Evolutionary conservation across 306 rosid species (phyloP).

Genomic region (Quercus bicolor): DNA sequence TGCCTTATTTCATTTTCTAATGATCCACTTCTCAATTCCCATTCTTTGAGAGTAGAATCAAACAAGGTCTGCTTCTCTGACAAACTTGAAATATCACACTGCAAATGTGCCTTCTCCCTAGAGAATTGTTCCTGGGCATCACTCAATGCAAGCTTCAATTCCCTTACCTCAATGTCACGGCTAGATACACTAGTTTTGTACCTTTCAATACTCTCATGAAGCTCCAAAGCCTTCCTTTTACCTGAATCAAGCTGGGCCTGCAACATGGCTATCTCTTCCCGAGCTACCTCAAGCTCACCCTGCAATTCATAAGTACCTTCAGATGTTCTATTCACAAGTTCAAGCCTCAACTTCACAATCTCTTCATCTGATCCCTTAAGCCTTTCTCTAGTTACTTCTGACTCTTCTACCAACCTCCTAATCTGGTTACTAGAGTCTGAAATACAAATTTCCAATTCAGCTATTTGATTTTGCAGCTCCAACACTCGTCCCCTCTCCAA

Average conservation of each 20-base stretch:
- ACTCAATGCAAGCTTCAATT: slow-evolving; percentile 41
- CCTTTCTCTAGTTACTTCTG: slow-evolving; percentile 33
- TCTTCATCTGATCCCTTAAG: slow-evolving; percentile 43
- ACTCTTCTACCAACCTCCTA: slow-evolving; percentile 39
- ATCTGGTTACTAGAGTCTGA: slow-evolving; percentile 35
- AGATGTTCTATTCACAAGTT: slow-evolving; percentile 23
- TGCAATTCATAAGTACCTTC: slow-evolving; percentile 33
- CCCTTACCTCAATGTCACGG: slow-evolving; percentile 36
- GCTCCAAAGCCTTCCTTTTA: slow-evolving; percentile 30
- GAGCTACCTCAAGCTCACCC: slow-evolving; percentile 37
- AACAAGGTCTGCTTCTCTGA: slow-evolving; percentile 24
- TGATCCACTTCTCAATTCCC: slow-evolving; percentile 23
- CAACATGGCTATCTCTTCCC: slow-evolving; percentile 22
- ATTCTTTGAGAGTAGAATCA: slow-evolving; percentile 31
- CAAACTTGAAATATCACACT: slow-evolving; percentile 34
- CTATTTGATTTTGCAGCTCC: slow-evolving; percentile 38
- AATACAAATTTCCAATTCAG: slow-evolving; percentile 39
- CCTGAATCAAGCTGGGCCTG: slow-evolving; percentile 31
- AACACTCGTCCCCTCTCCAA: slow-evolving; percentile 38
- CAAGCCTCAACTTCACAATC: slow-evolving; percentile 35
- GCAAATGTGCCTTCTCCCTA: slow-evolving; percentile 41
- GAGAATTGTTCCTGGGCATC: slow-evolving; percentile 30
- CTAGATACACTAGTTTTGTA: slow-evolving; percentile 25
- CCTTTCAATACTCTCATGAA: slow-evolving; percentile 35
- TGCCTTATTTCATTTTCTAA: slow-evolving; percentile 31